A percentile compares a stretch with the other conserved stretches of the same genome.
phyloP scores from a whole-genome alignment of 805 yeast species.

The Metschnikowia colocasiae region DNA sequence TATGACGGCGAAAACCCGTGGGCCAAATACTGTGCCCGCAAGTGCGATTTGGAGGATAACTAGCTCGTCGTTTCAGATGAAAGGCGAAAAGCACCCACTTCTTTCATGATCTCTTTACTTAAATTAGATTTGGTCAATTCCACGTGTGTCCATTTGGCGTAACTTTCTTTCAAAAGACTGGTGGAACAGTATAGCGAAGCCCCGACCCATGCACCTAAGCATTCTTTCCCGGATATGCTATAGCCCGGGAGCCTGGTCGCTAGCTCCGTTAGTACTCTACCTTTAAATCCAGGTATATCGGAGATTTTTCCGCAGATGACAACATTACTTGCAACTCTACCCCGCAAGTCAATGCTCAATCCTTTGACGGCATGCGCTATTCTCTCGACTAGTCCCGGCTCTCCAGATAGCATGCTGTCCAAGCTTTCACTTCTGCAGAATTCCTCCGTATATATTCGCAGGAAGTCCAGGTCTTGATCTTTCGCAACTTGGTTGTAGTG shows the following conservation, averaged over 20 bases:
- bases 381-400: constrained; percentile 1
- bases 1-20: constrained; percentile 17
- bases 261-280: constrained; percentile 7
- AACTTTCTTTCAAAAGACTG: constrained; percentile 11
- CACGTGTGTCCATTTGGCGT: constrained; percentile 15
- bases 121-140: constrained; percentile 10
- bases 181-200: constrained; percentile 20
- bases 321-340: constrained; percentile 9
- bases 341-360: constrained; percentile 11
- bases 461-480: neutral
- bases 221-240: constrained; percentile 8
- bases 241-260: constrained; percentile 5
- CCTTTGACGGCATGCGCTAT: constrained; percentile 5
- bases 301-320: constrained; percentile 12
- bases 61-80: neutral
- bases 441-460: neutral
- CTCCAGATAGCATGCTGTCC: neutral
- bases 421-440: neutral
- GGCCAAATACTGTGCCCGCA: constrained; percentile 14
- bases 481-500: constrained; percentile 7
- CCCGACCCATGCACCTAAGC: constrained; percentile 19
- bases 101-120: neutral
- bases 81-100: neutral
- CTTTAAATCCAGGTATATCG: constrained; percentile 9
- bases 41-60: neutral